Percentiles rank a stretch among this genome's conserved stretches.
These are phyloP conservation scores for Neospermospora avenae DNA, from an alignment of 2,329 filamentous ascomycete species.

Conservation along the genomic window DNA sequence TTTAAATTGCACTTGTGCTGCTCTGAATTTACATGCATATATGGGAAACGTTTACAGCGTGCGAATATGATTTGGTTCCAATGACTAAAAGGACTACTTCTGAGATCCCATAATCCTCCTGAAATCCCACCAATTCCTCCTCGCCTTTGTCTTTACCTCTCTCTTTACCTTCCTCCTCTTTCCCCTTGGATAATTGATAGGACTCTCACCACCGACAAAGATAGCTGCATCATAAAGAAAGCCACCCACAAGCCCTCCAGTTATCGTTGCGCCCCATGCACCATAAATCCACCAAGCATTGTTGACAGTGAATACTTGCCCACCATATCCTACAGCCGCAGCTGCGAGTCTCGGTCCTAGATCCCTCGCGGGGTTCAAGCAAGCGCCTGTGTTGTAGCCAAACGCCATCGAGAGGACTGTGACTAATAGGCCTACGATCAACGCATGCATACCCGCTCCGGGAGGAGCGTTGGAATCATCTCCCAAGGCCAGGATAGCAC, in stretches of 20 bases:
- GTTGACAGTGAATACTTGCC: slow-evolving; percentile 38
- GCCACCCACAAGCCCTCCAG: slow-evolving; percentile 42
- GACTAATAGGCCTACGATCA: slow-evolving; percentile 46
- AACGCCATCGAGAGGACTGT: slow-evolving; percentile 39
- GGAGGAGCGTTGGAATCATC: slow-evolving; percentile 46
- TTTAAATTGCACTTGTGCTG: no score
- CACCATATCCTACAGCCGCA: slow-evolving; percentile 43
- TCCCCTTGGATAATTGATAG: slow-evolving; percentile 47
- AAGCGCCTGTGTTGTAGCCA: slow-evolving; percentile 45
- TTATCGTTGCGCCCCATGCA: slow-evolving; percentile 39
- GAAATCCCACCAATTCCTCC: not conserved
- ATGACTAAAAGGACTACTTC: no score
- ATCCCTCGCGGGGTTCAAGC: slow-evolving; percentile 48
- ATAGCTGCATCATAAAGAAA: slow-evolving; percentile 50
- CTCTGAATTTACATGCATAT: no score
- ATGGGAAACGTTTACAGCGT: no score
- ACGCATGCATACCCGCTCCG: slow-evolving; percentile 49
- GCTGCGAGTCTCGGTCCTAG: slow-evolving; percentile 47
- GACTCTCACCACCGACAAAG: slow-evolving; percentile 48
- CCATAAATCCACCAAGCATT: slow-evolving; percentile 42
- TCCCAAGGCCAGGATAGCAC: slow-evolving; percentile 43
- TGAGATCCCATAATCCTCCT: no score
- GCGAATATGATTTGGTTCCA: no score
- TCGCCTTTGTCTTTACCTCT: slow-evolving; percentile 21
- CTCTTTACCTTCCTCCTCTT: slow-evolving; percentile 42